A percentile compares a stretch with the other conserved stretches of the same genome.
Evolutionary conservation across 805 yeast genomes (phyloP).

Genomic region (Saccharomycopsis sp.): DNA sequence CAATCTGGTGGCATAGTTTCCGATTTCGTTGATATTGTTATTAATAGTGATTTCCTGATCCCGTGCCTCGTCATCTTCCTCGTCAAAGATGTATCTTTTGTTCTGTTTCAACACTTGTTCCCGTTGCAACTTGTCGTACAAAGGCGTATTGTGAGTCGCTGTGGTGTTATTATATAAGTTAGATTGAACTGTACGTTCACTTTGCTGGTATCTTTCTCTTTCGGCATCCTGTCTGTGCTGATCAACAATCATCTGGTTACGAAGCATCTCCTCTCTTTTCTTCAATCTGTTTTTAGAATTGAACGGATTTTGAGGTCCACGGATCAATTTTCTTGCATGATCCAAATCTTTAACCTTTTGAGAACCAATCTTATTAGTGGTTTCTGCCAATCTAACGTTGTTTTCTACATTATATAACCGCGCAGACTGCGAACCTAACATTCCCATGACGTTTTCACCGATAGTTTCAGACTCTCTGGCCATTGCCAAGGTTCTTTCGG

Average conservation of each 20-base stretch:
- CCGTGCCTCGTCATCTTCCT: conserved; percentile 88
- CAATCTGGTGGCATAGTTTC: conserved; percentile 60
- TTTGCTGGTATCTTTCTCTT: conserved; percentile 49
- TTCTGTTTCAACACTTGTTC: conserved; percentile 43
- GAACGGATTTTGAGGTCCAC: conserved; percentile 65
- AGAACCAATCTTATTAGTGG: conserved; percentile 77
- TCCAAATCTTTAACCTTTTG: conserved; percentile 75
- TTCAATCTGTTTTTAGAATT: conserved; percentile 69
- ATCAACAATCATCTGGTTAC: conserved; percentile 54
- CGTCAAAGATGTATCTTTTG: conserved; percentile 62
- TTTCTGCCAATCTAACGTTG: conserved; percentile 67
- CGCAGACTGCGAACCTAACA: conserved; percentile 92
- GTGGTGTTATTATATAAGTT: conserved; percentile 40
- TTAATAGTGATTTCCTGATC: conserved; percentile 87
- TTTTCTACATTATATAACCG: conserved; percentile 74
- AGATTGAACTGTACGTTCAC: conserved; percentile 62
- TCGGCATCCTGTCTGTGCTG: conserved; percentile 57
- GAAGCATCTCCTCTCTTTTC: conserved; percentile 65
- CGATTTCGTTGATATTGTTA: conserved; percentile 72
- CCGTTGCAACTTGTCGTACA: conserved; percentile 29
- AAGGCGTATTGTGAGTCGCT: background rate
- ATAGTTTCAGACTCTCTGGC: conserved; percentile 67
- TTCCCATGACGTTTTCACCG: conserved; percentile 79
- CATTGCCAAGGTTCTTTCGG: conserved; percentile 72
- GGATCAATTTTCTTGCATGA: conserved; percentile 24